phyloP scores from a whole-genome alignment of 345 rosid genomes.

The Salix arbutifolia region DNA sequence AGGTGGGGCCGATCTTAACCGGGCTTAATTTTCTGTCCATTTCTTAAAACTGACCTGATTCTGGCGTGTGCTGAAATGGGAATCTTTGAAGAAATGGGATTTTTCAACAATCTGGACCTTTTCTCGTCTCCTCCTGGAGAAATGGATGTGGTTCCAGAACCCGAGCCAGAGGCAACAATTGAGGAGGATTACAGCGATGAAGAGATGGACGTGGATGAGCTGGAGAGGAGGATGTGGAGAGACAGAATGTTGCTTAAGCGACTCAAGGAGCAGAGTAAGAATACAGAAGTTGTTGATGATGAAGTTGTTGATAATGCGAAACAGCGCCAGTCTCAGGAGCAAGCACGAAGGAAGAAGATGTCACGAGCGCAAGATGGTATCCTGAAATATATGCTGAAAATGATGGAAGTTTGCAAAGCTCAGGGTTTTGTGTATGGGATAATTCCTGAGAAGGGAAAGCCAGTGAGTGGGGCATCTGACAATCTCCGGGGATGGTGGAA shows the following conservation, averaged over 20 bases:
- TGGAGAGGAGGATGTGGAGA: conserved; percentile 80
- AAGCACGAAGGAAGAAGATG: conserved; percentile 87
- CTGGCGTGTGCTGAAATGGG: conserved; percentile 23
- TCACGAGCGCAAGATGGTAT: conserved; percentile 83
- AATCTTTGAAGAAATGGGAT: conserved; percentile 56
- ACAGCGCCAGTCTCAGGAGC: conserved; percentile 70
- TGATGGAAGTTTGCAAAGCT: conserved; percentile 90
- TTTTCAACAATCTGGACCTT: conserved; percentile 50
- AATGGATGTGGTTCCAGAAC: conserved; percentile 34
- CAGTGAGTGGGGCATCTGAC: conserved; percentile 87
- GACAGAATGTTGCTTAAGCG: conserved; percentile 57
- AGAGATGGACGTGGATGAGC: conserved; percentile 66
- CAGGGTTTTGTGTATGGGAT: conserved; percentile 84
- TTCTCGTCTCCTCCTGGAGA: conserved; percentile 35
- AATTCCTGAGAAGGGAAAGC: conserved; percentile 85
- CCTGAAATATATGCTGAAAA: conserved; percentile 74
- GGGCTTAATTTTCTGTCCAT: neutral
- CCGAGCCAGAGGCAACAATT: conserved; percentile 37
- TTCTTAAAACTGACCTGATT: neutral
- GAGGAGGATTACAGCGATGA: conserved; percentile 66
- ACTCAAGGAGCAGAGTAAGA: conserved; percentile 59
- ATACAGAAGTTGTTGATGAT: conserved; percentile 38
- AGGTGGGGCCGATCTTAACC: neutral
- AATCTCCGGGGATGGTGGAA: conserved; percentile 92
- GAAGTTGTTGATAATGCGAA: conserved; percentile 41